Percentiles rank a stretch among this genome's conserved stretches.
Conservation (phyloP, 1,284 basidiomycete genomes). For the Cutaneotrichosporon dermatis region DNA sequence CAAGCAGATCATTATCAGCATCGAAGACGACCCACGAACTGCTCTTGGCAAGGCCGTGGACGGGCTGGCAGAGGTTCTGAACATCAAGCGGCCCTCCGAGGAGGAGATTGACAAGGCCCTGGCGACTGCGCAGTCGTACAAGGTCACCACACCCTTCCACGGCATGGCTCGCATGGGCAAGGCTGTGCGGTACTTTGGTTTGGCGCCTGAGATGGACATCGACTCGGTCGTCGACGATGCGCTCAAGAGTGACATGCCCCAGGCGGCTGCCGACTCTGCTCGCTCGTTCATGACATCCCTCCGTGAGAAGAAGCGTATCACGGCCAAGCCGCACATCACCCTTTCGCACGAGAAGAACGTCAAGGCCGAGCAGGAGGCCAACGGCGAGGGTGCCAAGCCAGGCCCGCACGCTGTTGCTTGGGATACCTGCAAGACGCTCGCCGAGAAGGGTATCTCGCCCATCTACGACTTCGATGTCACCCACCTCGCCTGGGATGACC, state of each 20-base stretch:
- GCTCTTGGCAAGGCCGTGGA: constrained; percentile 61
- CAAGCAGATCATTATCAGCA: constrained; percentile 61
- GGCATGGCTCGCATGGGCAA: constrained; percentile 41
- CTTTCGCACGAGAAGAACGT: constrained; percentile 68
- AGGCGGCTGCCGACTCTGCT: constrained; percentile 37
- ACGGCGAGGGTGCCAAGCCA: constrained; percentile 11
- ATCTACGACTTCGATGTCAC: constrained; percentile 62
- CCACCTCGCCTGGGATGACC: constrained; percentile 67
- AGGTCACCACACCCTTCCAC: constrained; percentile 35
- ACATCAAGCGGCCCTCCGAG: constrained; percentile 52
- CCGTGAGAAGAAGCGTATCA: constrained; percentile 56
- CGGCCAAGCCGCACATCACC: constrained; percentile 74
- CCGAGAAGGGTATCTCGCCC: constrained; percentile 52
- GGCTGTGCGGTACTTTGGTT: constrained; percentile 64
- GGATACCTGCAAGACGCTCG: constrained; percentile 60
- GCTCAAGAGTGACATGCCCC: constrained; percentile 11
- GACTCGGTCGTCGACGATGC: constrained; percentile 20
- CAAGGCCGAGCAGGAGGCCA: constrained; percentile 48
- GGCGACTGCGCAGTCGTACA: constrained; percentile 49
- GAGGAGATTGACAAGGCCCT: constrained; percentile 62
- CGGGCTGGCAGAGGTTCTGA: constrained; percentile 56
- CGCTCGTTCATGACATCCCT: constrained; percentile 56
- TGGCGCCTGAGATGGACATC: constrained; percentile 70
- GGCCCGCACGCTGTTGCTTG: constrained; percentile 53
- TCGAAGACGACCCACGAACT: constrained; percentile 57